A percentile compares a stretch with the other conserved stretches of the same genome.
phyloP scores from a whole-genome alignment of 805 yeast species.

The Geotrichum ghanense region DNA sequence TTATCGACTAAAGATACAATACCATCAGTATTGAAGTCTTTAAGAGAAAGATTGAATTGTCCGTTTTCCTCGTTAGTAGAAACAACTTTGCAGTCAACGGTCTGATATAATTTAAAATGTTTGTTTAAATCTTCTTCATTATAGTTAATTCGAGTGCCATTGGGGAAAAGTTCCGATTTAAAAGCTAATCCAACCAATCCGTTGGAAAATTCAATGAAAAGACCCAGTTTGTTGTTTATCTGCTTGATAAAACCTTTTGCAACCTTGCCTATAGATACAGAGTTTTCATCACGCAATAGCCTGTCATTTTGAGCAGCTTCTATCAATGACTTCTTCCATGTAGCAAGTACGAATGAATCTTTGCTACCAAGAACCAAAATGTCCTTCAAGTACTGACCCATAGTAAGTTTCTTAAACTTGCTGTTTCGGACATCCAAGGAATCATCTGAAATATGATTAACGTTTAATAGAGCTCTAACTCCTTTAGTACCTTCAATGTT shows the following conservation, averaged over 20 bases:
- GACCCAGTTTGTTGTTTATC: constrained; percentile 57
- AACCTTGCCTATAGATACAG: constrained; percentile 24
- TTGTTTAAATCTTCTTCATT: constrained; percentile 39
- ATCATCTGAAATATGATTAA: constrained; percentile 69
- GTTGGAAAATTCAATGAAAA: constrained; percentile 74
- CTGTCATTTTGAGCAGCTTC: constrained; percentile 42
- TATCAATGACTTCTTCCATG: constrained; percentile 57
- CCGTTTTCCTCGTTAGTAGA: constrained; percentile 56
- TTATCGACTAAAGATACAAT: constrained; percentile 30
- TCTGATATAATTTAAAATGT: constrained; percentile 52
- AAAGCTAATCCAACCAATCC: constrained; percentile 73
- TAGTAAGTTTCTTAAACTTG: constrained; percentile 44
- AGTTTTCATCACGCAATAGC: constrained; percentile 52
- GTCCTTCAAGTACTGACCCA: constrained; percentile 46
- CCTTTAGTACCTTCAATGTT: constrained; percentile 41
- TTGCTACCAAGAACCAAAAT: constrained; percentile 62
- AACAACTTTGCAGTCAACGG: constrained; percentile 56
- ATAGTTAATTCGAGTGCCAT: constrained; percentile 20
- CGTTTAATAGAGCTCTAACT: constrained; percentile 61
- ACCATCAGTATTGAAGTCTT: constrained; percentile 17
- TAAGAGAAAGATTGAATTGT: constrained; percentile 59
- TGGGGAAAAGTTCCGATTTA: constrained; percentile 46
- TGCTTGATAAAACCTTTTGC: constrained; percentile 63
- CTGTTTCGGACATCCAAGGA: constrained; percentile 57
- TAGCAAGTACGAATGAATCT: constrained; percentile 42